phyloP scores from a whole-genome alignment of 1,284 basidiomycete species.

The Athelia psychrophila region DNA sequence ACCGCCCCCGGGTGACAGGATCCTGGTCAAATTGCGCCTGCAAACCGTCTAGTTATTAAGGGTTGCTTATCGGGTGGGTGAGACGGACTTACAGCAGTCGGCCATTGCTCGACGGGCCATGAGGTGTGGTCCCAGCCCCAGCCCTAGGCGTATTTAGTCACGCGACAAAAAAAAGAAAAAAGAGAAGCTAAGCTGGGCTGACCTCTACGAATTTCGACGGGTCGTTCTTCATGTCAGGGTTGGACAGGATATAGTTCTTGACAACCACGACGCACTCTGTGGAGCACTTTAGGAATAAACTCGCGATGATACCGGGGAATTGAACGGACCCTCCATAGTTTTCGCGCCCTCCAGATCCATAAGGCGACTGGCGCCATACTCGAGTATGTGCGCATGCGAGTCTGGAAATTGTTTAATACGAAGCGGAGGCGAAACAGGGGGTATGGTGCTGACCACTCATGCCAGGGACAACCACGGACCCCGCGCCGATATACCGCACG shows the following conservation, averaged over 20 bases:
- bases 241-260: conserved; percentile 59
- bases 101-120: conserved; percentile 67
- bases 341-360: conserved; percentile 66
- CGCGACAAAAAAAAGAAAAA: not conserved
- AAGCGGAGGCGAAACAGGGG: conserved; percentile 1
- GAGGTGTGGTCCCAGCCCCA: conserved; percentile 93
- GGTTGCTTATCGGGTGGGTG: conserved; percentile 2
- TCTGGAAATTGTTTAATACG: conserved; percentile 40
- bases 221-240: conserved; percentile 52
- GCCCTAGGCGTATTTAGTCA: conserved; percentile 32
- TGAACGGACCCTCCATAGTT: conserved; percentile 48
- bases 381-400: conserved; percentile 79
- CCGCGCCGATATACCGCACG: conserved; percentile 49
- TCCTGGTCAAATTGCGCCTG: conserved; percentile 76
- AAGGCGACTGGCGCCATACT: conserved; percentile 67
- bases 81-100: conserved; percentile 59
- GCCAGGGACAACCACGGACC: conserved; percentile 64
- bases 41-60: conserved; percentile 2
- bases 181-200: not conserved
- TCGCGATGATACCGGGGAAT: conserved; percentile 1
- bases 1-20: conserved; percentile 61
- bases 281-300: conserved; percentile 2
- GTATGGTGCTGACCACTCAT: conserved; percentile 49
- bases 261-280: conserved; percentile 66
- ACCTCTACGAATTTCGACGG: conserved; percentile 61